These are phyloP conservation scores for Ganoderma boninense DNA, from an alignment of 1,284 basidiomycete species.

Conservation along the genomic window DNA sequence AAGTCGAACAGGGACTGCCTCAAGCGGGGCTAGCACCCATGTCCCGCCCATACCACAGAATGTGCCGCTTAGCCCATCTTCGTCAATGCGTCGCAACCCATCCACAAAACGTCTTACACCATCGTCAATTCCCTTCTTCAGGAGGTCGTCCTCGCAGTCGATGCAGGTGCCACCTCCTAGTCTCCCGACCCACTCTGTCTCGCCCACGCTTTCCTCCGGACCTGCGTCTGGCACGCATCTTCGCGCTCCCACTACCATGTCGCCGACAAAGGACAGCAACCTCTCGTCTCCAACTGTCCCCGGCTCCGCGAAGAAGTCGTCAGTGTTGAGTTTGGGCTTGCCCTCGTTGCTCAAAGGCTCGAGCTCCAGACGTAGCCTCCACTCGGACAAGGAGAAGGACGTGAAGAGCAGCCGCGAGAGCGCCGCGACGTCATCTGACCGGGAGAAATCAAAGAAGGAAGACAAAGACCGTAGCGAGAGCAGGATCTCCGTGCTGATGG, in stretches of 20 bases:
- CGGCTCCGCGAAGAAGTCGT: slow-evolving; percentile 74
- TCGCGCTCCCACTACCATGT: slow-evolving; percentile 50
- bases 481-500: slow-evolving; percentile 87
- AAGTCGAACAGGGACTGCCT: slow-evolving; percentile 74
- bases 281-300: slow-evolving; percentile 63
- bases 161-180: slow-evolving; percentile 59
- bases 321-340: slow-evolving; percentile 78
- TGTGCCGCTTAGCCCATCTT: slow-evolving; percentile 74
- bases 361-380: slow-evolving; percentile 81
- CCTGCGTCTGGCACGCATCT: slow-evolving; percentile 49
- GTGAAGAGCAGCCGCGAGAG: slow-evolving; percentile 50
- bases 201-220: slow-evolving; percentile 62
- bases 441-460: slow-evolving; percentile 76
- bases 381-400: slow-evolving; percentile 69
- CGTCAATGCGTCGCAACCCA: slow-evolving; percentile 70
- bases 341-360: slow-evolving; percentile 86
- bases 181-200: slow-evolving; percentile 42
- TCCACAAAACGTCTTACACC: slow-evolving; percentile 90
- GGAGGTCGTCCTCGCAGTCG: slow-evolving; percentile 90
- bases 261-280: slow-evolving; percentile 57
- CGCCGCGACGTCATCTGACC: slow-evolving; percentile 51
- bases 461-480: slow-evolving; percentile 86
- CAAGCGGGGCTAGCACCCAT: slow-evolving; percentile 70
- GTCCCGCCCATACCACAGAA: slow-evolving; percentile 56
- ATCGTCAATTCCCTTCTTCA: slow-evolving; percentile 95